Evolutionary conservation across 768 basidiomycete species (phyloP), one percentile per base, ranked within the genome.

Genomic region (Leucogyrophana mollusca): DNA sequence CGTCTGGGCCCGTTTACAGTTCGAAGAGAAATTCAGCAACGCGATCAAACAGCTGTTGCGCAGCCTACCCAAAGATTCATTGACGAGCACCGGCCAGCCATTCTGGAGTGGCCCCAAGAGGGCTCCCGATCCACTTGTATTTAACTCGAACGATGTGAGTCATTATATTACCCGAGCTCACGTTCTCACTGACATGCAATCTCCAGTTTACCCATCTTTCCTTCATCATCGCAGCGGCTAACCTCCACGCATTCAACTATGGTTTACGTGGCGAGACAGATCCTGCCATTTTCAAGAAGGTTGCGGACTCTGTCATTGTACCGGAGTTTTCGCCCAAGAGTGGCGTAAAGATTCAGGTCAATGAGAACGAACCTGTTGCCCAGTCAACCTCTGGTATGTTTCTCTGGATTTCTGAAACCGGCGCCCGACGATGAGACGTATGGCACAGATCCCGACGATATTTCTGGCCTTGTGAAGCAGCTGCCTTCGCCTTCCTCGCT

Each of bases 61-160:
- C 75, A 96, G 91, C 68, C 73, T 99, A 55, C 96, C 96, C 9
- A 95, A 94, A 66, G 96, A 99, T 63, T 87, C 89, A 32, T 71
- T 89, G 38, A 94, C 94, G 7, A 91, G 82, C 59, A 87, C 84
- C 16, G 96, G 96, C 4, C 90, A 93, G 56, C 94, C 94, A 9
- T 99, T 99, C 79, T 99, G 96, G 96, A 94, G 92, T 56, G 93
- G 94, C 16, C 96, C 96, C 2, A 99, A 99, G 74, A 82, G 96
- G 50, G 95, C 94, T 6, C 96, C 96, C 10, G 93, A 97, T 40
- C 76, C 95, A 21, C 72, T 99, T 52, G 73, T 73, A 4, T 99
- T 98, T 69, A 77, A 94, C 68, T 80, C 90, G 9, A 85, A 77
- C 54, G 85, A 97, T 59, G 95, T 97, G 60, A 66, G 89, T 71